phyloP scores from a whole-genome alignment of 306 rosid species.

The Cicer cuneatum region DNA sequence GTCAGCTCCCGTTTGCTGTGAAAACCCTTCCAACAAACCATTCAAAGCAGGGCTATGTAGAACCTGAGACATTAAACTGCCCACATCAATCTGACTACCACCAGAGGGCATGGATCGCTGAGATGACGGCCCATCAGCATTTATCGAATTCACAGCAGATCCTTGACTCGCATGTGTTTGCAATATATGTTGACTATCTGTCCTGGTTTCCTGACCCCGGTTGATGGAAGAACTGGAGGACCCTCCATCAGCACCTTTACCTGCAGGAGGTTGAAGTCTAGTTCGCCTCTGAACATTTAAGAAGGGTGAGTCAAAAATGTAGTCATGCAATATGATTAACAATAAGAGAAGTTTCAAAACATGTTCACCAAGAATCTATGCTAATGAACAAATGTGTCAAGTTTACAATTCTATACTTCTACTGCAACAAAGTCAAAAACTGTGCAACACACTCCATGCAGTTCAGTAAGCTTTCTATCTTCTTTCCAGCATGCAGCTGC shows the following conservation, averaged over 20 bases:
- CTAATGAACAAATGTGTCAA: background rate
- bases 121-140: slow-evolving; percentile 54
- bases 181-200: slow-evolving; percentile 67
- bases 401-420: slow-evolving; percentile 17
- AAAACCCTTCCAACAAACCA: slow-evolving; percentile 87
- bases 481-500: slow-evolving; percentile 25
- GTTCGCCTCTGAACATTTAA: slow-evolving; percentile 64
- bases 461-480: background rate
- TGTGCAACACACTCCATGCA: slow-evolving; percentile 20
- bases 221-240: slow-evolving; percentile 60
- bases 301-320: slow-evolving; percentile 24
- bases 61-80: slow-evolving; percentile 88
- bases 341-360: slow-evolving; percentile 30
- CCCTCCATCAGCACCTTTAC: slow-evolving; percentile 59
- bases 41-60: slow-evolving; percentile 86
- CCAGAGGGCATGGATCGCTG: slow-evolving; percentile 49
- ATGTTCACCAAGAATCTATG: slow-evolving; percentile 7
- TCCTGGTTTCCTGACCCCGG: slow-evolving; percentile 56
- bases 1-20: slow-evolving; percentile 87
- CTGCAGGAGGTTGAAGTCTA: slow-evolving; percentile 55
- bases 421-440: background rate
- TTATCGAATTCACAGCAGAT: slow-evolving; percentile 55
- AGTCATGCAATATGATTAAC: slow-evolving; percentile 11
- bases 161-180: slow-evolving; percentile 63
- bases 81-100: slow-evolving; percentile 63